phyloP scores from a whole-genome alignment of 1,139 yeast genomes.

The Taphrina communis region DNA sequence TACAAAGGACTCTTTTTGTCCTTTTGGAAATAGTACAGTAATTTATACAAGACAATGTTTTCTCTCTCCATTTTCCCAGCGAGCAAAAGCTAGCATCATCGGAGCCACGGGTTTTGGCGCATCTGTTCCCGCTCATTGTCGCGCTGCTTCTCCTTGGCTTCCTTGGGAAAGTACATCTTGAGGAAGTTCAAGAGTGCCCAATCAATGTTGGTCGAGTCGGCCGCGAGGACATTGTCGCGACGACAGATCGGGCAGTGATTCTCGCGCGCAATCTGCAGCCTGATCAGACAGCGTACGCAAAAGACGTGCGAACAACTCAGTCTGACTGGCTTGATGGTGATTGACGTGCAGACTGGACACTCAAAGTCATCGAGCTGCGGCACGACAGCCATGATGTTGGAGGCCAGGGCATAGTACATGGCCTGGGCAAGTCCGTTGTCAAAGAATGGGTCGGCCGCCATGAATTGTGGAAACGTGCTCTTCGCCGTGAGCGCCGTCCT shows the following conservation, averaged over 20 bases:
- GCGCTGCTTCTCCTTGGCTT: conserved; percentile 65
- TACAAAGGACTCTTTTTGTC: no score
- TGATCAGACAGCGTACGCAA: conserved; percentile 73
- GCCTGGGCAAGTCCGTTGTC: conserved; percentile 41
- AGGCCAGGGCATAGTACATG: conserved; percentile 48
- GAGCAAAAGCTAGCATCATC: background rate
- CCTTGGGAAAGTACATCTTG: conserved; percentile 68
- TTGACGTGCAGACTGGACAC: conserved; percentile 72
- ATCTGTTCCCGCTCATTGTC: conserved; percentile 65
- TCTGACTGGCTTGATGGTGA: conserved; percentile 73
- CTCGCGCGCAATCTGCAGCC: conserved; percentile 64
- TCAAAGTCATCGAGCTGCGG: conserved; percentile 78
- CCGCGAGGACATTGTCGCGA: conserved; percentile 60
- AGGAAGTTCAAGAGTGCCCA: conserved; percentile 60
- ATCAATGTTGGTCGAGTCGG: conserved; percentile 68
- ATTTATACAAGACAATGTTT: background rate
- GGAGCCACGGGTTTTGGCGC: conserved; percentile 44
- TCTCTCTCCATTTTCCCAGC: no score
- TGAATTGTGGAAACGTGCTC: conserved; percentile 47
- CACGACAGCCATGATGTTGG: conserved; percentile 60
- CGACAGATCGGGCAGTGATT: conserved; percentile 74
- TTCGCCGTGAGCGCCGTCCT: conserved; percentile 62
- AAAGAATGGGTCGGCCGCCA: conserved; percentile 41
- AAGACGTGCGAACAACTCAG: conserved; percentile 69
- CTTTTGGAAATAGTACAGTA: no score